Base-by-base conservation (phyloP, 1,284 basidiomycete species). In the Cryptococcus sp. region DNA sequence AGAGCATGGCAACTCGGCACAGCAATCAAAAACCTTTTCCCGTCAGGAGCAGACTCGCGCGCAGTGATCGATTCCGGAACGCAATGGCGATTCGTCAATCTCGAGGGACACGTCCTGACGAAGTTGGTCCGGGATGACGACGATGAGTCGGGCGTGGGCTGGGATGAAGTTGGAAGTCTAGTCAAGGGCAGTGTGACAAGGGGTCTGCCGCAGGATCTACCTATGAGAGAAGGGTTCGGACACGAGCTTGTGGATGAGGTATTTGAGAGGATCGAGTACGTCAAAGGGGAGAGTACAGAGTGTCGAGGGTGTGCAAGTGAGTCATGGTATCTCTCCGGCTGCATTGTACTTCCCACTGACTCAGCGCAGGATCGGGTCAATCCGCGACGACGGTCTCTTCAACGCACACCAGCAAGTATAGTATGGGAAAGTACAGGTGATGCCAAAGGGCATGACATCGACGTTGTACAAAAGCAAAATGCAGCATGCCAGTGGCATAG, bases 1-100 rank as follows among this genome's bases (percentile, higher is more conserved):
- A 64, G 72, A n/a, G 60, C 69, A 1, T 74, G 72, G 72, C 72
- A 74, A 56, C 53, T 70, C 17, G 60, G 54, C 5, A 59, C 62
- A 17, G 62, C 69, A 3, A 61, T 70, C 57, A 70, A 72, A 56
- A 61, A 59, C 53, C 61, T 71, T 23, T 69, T 71, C 46, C 67
- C 70, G 0, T 68, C 66, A 0, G 64, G 59, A n/a, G 50, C 45
- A 6, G 57, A 60, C 31, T 60, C 63, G 22, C 22, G 31, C 0
- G 27, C 53, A 5, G 52, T 59, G 3, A 52, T 67, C 6, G 44
- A 56, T 41, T 20, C 48, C 35, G 54, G 48, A 4, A 67, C 68
- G 3, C 46, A 42, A 15, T 65, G 69, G 71, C 48, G 38, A 7
- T 68, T 65, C 40, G 52, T 64, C 46, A 62, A 59, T n/a, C 31